Conservation (phyloP, 768 basidiomycete species). For the Daedalea quercina region DNA sequence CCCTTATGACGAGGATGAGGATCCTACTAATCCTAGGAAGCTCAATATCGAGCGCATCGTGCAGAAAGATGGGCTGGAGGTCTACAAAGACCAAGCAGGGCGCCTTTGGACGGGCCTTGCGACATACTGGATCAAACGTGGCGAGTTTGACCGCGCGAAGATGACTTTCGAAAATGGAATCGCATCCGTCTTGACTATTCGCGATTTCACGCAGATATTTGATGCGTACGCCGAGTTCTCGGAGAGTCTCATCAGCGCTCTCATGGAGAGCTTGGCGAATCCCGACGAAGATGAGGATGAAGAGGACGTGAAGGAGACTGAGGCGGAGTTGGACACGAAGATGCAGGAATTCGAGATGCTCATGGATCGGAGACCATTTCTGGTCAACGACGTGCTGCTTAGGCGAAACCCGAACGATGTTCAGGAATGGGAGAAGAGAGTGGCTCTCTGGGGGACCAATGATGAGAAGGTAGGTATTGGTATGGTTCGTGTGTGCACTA, state of each 20-base stretch:
- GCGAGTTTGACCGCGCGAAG: slow-evolving; percentile 88
- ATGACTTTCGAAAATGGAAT: slow-evolving; percentile 86
- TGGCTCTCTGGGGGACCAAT: slow-evolving; percentile 88
- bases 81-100: slow-evolving; percentile 97
- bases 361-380: slow-evolving; percentile 92
- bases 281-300: slow-evolving; percentile 76
- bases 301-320: slow-evolving; percentile 68
- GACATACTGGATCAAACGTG: slow-evolving; percentile 97
- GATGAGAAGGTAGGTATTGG: slow-evolving; percentile 76
- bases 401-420: slow-evolving; percentile 96
- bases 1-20: slow-evolving; percentile 76
- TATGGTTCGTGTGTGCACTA: not conserved
- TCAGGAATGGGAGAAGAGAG: slow-evolving; percentile 98
- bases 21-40: slow-evolving; percentile 59
- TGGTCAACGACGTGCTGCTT: slow-evolving; percentile 91
- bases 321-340: slow-evolving; percentile 75
- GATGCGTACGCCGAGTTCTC: slow-evolving; percentile 94
- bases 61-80: slow-evolving; percentile 72
- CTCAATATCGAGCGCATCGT: slow-evolving; percentile 87
- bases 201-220: slow-evolving; percentile 97
- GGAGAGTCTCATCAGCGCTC: slow-evolving; percentile 79
- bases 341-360: slow-evolving; percentile 93
- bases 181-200: slow-evolving; percentile 78
- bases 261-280: slow-evolving; percentile 82
- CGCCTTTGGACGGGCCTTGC: slow-evolving; percentile 93